Evolutionary conservation across 441 rosid species (phyloP).

Genomic region (Pelargonium cotyledonis): DNA sequence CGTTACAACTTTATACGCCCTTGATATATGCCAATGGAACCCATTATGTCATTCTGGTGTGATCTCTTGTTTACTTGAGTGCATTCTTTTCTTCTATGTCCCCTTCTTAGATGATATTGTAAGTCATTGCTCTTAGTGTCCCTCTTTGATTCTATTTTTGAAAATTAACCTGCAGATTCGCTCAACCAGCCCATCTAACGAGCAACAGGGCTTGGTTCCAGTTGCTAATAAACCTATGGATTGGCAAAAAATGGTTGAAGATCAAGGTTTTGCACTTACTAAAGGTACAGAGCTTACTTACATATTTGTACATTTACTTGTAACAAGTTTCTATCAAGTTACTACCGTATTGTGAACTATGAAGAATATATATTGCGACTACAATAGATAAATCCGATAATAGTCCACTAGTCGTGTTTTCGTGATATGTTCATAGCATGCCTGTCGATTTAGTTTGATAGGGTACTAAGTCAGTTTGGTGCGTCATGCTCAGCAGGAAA

Average conservation of each 20-base stretch:
- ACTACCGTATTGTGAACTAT: not conserved
- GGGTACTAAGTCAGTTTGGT: not conserved
- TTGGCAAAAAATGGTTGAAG: slow-evolving; percentile 34
- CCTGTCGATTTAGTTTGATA: not conserved
- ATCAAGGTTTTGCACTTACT: slow-evolving; percentile 25
- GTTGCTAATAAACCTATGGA: slow-evolving; percentile 34
- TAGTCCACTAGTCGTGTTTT: not conserved
- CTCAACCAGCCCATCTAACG: slow-evolving; percentile 18
- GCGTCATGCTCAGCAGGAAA: not conserved
- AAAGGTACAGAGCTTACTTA: slow-evolving; percentile 29
- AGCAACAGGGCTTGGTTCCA: slow-evolving; percentile 23
- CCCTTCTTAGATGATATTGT: not conserved
- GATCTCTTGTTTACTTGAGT: not conserved
- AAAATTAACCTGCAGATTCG: slow-evolving; percentile 26
- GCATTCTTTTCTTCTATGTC: not conserved
- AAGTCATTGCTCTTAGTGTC: not conserved
- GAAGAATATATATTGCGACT: not conserved
- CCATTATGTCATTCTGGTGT: not conserved
- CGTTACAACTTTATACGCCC: not conserved
- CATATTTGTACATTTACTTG: not conserved
- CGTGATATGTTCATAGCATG: not conserved
- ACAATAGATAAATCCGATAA: not conserved
- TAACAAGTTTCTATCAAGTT: not conserved
- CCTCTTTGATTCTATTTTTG: not conserved
- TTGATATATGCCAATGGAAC: not conserved